phyloP scores from a whole-genome alignment of 805 yeast genomes.

The Saturnispora sanitii region DNA sequence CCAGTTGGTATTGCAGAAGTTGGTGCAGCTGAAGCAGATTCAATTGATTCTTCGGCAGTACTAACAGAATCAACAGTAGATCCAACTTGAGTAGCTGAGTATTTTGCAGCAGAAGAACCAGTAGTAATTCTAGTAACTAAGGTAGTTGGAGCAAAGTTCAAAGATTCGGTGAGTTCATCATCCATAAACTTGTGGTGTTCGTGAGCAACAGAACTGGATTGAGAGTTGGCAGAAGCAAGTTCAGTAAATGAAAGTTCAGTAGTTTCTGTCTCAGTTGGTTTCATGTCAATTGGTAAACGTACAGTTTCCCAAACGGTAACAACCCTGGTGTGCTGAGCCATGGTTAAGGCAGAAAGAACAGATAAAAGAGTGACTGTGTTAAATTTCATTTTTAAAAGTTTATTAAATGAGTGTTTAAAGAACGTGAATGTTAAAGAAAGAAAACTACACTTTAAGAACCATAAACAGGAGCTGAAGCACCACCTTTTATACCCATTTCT shows the following conservation, averaged over 20 bases:
- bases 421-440: background rate
- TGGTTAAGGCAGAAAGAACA: background rate
- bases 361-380: conserved; percentile 2
- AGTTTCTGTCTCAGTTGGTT: too few species aligned
- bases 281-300: background rate
- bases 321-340: conserved; percentile 1
- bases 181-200: too few species aligned
- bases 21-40: conserved; percentile 2
- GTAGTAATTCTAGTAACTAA: conserved; percentile 4
- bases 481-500: too few species aligned
- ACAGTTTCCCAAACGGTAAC: background rate
- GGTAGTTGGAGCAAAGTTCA: background rate
- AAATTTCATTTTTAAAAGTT: conserved; percentile 1
- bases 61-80: background rate
- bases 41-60: background rate
- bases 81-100: background rate
- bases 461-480: too few species aligned
- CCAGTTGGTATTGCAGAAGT: conserved; percentile 8
- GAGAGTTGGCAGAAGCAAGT: background rate
- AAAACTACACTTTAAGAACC: too few species aligned
- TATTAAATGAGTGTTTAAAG: background rate
- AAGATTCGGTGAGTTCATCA: background rate
- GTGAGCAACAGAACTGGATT: background rate
- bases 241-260: background rate
- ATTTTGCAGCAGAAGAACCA: background rate